Evolutionary conservation across 2,329 filamentous ascomycete species (phyloP).

Genomic region (Botrytis tulipae): DNA sequence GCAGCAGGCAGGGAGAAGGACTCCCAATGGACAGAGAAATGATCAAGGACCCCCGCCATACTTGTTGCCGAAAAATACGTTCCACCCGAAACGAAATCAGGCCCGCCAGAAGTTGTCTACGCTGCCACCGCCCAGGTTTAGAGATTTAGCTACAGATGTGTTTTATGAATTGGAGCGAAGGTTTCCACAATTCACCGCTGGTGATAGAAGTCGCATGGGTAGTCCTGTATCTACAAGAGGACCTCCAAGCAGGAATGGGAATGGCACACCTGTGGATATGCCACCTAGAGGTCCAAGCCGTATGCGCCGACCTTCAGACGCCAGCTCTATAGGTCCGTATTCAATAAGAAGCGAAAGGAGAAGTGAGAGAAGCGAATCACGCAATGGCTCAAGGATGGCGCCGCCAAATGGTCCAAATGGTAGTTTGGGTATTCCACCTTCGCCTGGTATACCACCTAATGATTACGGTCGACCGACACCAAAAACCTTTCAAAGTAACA

Average conservation of each 20-base stretch:
- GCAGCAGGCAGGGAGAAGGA: conserved; percentile 63
- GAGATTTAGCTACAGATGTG: conserved; percentile 91
- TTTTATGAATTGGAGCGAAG: conserved; percentile 91
- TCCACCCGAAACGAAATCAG: conserved; percentile 96
- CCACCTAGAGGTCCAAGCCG: conserved; percentile 57
- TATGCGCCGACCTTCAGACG: conserved; percentile 50
- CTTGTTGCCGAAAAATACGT: conserved; percentile 79
- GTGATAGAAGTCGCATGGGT: conserved; percentile 65
- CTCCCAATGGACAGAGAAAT: conserved; percentile 49
- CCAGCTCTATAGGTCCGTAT: conserved; percentile 50
- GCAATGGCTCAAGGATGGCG: conserved; percentile 40
- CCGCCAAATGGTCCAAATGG: conserved; percentile 41
- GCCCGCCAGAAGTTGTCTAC: conserved; percentile 94
- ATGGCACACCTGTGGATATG: conserved; percentile 56
- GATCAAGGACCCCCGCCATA: conserved; percentile 62
- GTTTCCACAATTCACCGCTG: conserved; percentile 75
- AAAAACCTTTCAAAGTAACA: conserved; percentile 92
- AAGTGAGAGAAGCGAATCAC: conserved; percentile 31
- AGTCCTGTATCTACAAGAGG: conserved; percentile 67
- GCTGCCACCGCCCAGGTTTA: conserved; percentile 80
- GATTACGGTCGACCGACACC: conserved; percentile 75
- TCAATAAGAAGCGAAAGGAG: conserved; percentile 39
- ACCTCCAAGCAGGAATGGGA: conserved; percentile 53
- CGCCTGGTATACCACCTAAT: conserved; percentile 57
- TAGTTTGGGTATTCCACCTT: conserved; percentile 54